Conservation (phyloP, 2,329 filamentous ascomycete species). For the Trichophyton rubrum region DNA sequence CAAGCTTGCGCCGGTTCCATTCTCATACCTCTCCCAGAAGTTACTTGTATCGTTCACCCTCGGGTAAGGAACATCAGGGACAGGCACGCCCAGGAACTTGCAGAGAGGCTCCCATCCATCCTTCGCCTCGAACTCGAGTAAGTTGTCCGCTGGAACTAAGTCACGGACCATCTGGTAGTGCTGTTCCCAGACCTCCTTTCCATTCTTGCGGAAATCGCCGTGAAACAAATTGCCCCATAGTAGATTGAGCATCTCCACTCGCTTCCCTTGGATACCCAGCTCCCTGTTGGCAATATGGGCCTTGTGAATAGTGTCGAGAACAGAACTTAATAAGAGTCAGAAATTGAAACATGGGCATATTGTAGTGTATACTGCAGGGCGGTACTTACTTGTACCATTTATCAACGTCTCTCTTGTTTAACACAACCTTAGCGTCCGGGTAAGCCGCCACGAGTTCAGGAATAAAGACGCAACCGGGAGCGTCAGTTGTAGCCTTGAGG, state of each 20-base stretch:
- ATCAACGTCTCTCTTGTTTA: conserved; percentile 54
- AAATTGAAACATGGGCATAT: background rate
- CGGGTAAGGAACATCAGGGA: conserved; percentile 27
- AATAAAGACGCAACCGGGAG: conserved; percentile 54
- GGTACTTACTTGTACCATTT: conserved; percentile 37
- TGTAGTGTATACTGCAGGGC: background rate
- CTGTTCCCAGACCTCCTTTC: conserved; percentile 48
- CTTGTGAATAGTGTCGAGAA: conserved; percentile 1
- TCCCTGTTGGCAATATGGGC: background rate
- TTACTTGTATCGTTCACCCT: conserved; percentile 17
- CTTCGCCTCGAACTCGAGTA: conserved; percentile 43
- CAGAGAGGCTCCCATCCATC: conserved; percentile 39
- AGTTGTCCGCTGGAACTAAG: conserved; percentile 37
- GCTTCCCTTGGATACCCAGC: background rate
- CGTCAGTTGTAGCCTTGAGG: conserved; percentile 51
- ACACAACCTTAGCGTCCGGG: conserved; percentile 58
- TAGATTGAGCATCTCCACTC: background rate
- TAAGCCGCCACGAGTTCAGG: conserved; percentile 60
- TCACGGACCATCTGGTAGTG: conserved; percentile 43
- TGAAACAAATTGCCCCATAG: background rate
- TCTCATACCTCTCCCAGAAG: background rate
- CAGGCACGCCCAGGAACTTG: conserved; percentile 26
- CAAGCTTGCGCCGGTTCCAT: background rate
- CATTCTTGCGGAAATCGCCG: conserved; percentile 50
- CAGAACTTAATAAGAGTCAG: background rate